These are phyloP conservation scores for Pugionium dolabratum DNA, from an alignment of 345 rosid species.

Conservation along the genomic window DNA sequence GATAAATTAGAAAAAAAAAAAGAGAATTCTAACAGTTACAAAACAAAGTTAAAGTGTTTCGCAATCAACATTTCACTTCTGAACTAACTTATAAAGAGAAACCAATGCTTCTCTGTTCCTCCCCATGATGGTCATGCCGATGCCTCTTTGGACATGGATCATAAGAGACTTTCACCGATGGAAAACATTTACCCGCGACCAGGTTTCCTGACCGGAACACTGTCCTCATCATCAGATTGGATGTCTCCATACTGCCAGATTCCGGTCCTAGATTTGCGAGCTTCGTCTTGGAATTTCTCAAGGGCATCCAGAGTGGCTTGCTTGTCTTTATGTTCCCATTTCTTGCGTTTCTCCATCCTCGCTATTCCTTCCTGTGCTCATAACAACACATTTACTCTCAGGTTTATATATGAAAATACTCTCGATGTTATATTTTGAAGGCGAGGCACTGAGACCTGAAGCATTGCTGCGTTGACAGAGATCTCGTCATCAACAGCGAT, in stretches of 20 bases:
- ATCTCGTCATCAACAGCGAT: slow-evolving; percentile 72
- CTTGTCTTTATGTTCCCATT: slow-evolving; percentile 74
- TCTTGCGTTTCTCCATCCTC: slow-evolving; percentile 81
- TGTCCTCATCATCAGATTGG: slow-evolving; percentile 90
- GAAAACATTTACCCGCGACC: slow-evolving; percentile 58
- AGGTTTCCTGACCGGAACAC: slow-evolving; percentile 56
- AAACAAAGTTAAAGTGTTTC: slow-evolving; percentile 27
- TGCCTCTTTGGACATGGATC: slow-evolving; percentile 22
- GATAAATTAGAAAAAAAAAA: not conserved
- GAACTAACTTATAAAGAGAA: slow-evolving; percentile 28
- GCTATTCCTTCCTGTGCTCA: slow-evolving; percentile 88
- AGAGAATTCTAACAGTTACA: slow-evolving; percentile 35
- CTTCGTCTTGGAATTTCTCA: slow-evolving; percentile 82
- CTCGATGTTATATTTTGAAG: no score
- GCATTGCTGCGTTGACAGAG: slow-evolving; percentile 82
- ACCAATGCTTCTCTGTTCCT: slow-evolving; percentile 31
- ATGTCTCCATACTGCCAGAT: slow-evolving; percentile 97
- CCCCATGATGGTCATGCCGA: not conserved
- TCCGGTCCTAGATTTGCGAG: slow-evolving; percentile 64
- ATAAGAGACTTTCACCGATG: slow-evolving; percentile 5
- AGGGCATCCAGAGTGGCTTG: slow-evolving; percentile 63
- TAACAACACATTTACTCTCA: slow-evolving; percentile 22
- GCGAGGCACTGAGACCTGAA: slow-evolving; percentile 53
- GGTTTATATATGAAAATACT: not conserved
- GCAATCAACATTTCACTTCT: slow-evolving; percentile 27